Conservation (phyloP, 441 rosid genomes). For the Gossypium aridum region DNA sequence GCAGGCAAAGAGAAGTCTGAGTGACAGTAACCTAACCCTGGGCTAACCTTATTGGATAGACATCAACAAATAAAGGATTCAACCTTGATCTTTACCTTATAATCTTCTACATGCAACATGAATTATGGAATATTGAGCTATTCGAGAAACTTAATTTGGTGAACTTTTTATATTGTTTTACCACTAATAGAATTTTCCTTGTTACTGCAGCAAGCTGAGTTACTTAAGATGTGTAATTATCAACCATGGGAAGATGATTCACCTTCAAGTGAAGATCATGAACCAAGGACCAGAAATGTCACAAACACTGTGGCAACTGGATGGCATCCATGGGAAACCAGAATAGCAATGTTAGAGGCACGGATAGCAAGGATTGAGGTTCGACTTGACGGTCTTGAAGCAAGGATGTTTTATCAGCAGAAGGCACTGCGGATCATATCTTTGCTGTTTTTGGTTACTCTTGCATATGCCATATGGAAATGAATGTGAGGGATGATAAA, state of each 20-base stretch:
- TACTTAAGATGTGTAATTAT: slow-evolving; percentile 25
- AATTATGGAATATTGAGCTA: background rate
- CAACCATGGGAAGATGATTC: slow-evolving; percentile 27
- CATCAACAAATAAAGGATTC: background rate
- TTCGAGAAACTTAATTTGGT: background rate
- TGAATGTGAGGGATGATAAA: slow-evolving; percentile 4
- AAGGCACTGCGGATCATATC: slow-evolving; percentile 14
- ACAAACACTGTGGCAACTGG: background rate
- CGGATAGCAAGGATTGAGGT: slow-evolving; percentile 24
- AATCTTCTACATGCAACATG: background rate
- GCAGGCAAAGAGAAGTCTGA: background rate
- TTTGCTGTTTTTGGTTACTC: slow-evolving; percentile 14
- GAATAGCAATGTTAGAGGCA: slow-evolving; percentile 19
- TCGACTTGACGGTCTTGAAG: slow-evolving; percentile 19
- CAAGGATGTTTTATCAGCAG: slow-evolving; percentile 15
- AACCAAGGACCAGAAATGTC: slow-evolving; percentile 6
- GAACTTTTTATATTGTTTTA: background rate
- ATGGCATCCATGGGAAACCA: slow-evolving; percentile 15
- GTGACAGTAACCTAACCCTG: too few relatives aligned
- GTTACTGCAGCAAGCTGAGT: slow-evolving; percentile 12
- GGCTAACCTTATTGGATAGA: too few relatives aligned
- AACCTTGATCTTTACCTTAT: background rate
- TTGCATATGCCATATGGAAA: slow-evolving; percentile 22
- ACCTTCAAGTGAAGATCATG: slow-evolving; percentile 14
- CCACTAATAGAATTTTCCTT: background rate